Conservation (phyloP, 495 filamentous ascomycete genomes). For the Penicillium waksmanii region DNA sequence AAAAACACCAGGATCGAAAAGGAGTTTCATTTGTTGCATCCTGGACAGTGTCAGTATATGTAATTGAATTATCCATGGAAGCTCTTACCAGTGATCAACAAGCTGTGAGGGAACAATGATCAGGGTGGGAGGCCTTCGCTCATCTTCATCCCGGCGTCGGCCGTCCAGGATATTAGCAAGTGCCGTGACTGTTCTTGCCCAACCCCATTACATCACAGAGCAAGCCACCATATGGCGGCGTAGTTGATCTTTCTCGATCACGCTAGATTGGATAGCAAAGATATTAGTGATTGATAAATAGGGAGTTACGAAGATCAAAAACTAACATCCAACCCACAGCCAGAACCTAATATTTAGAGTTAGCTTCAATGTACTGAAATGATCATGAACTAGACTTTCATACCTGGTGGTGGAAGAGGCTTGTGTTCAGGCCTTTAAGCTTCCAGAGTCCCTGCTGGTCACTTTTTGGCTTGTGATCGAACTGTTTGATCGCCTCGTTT, state of each 20-base stretch:
- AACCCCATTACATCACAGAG: slow-evolving; percentile 66
- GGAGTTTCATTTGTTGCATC: no score
- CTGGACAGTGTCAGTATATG: no score
- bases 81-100: slow-evolving; percentile 45
- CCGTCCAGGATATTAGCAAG: slow-evolving; percentile 55
- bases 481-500: background rate
- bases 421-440: slow-evolving; percentile 47
- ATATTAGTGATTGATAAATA: no score
- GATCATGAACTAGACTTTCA: background rate
- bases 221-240: slow-evolving; percentile 55
- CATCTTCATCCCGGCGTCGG: slow-evolving; percentile 17
- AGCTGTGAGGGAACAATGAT: slow-evolving; percentile 53
- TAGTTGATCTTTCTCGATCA: slow-evolving; percentile 47
- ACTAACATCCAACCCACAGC: slow-evolving; percentile 60
- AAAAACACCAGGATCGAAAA: no score
- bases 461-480: slow-evolving; percentile 23
- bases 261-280: slow-evolving; percentile 22
- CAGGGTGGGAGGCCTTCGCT: slow-evolving; percentile 45
- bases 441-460: slow-evolving; percentile 49
- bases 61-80: no score
- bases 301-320: slow-evolving; percentile 6
- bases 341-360: slow-evolving; percentile 35
- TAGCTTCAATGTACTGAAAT: background rate
- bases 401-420: background rate
- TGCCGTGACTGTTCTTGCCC: slow-evolving; percentile 60